Conservation (phyloP, 768 basidiomycete genomes). For the Ramaria sp. region DNA sequence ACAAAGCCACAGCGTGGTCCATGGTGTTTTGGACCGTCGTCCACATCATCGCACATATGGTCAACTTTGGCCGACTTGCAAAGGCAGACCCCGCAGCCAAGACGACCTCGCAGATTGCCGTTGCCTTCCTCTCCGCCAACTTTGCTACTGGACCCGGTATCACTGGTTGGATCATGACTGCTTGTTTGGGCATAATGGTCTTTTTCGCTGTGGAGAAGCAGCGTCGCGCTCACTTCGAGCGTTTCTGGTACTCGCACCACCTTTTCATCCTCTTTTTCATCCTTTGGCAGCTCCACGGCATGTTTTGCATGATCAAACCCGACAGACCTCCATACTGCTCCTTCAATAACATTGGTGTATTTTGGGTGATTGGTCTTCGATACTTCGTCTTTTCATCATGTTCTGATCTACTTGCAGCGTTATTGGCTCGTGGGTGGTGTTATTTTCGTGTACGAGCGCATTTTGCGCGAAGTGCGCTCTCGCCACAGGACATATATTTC, state of each 20-base stretch:
- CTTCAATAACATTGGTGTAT: slow-evolving; percentile 77
- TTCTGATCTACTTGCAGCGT: slow-evolving; percentile 36
- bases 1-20: slow-evolving; percentile 86
- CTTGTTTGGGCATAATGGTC: slow-evolving; percentile 64
- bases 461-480: slow-evolving; percentile 85
- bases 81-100: slow-evolving; percentile 41
- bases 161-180: slow-evolving; percentile 87
- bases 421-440: slow-evolving; percentile 86
- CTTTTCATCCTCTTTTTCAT: slow-evolving; percentile 90
- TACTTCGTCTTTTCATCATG: not conserved
- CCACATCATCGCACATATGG: slow-evolving; percentile 78
- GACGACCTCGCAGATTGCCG: slow-evolving; percentile 42
- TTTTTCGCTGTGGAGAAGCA: slow-evolving; percentile 79
- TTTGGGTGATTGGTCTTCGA: slow-evolving; percentile 62
- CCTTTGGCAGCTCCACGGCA: slow-evolving; percentile 89
- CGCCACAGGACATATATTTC: slow-evolving; percentile 88
- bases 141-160: slow-evolving; percentile 73
- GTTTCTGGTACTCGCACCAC: slow-evolving; percentile 85
- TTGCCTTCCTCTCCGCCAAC: slow-evolving; percentile 69
- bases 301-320: slow-evolving; percentile 96
- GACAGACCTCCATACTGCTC: slow-evolving; percentile 85
- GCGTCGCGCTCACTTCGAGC: slow-evolving; percentile 69
- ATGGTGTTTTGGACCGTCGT: slow-evolving; percentile 70
- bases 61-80: slow-evolving; percentile 68
- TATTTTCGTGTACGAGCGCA: slow-evolving; percentile 79